phyloP scores from a whole-genome alignment of 306 rosid genomes.

The Lathyrus oleraceus region DNA sequence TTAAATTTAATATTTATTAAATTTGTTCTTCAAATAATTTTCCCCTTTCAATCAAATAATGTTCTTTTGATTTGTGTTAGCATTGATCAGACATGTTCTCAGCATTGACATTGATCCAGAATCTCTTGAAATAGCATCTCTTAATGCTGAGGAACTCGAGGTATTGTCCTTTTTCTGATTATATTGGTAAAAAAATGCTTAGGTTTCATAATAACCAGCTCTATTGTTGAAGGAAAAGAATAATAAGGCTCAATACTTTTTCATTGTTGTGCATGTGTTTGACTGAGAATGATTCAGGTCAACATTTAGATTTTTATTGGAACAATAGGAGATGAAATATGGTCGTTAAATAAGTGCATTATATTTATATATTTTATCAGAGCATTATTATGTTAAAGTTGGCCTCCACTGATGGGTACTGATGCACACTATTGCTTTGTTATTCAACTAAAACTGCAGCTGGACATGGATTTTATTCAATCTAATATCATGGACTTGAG shows the following conservation, averaged over 20 bases:
- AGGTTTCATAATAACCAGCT: slow-evolving; percentile 17
- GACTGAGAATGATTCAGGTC: slow-evolving; percentile 13
- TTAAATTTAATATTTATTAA: background rate
- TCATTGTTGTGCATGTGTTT: background rate
- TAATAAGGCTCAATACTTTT: slow-evolving; percentile 26
- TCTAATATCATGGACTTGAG: slow-evolving; percentile 61
- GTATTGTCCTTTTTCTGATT: slow-evolving; percentile 42
- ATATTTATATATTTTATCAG: background rate
- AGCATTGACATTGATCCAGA: slow-evolving; percentile 89
- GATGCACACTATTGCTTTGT: slow-evolving; percentile 36
- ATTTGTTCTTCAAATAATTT: background rate
- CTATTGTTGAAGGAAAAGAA: slow-evolving; percentile 1
- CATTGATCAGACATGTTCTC: slow-evolving; percentile 76
- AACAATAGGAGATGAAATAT: slow-evolving; percentile 14
- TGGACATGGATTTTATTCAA: slow-evolving; percentile 76
- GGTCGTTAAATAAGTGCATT: slow-evolving; percentile 7
- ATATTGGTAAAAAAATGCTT: slow-evolving; percentile 20
- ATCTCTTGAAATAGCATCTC: slow-evolving; percentile 77
- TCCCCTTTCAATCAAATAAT: background rate
- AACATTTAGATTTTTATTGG: slow-evolving; percentile 17
- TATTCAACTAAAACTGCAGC: slow-evolving; percentile 57
- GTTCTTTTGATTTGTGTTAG: slow-evolving; percentile 44
- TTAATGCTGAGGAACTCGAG: slow-evolving; percentile 89
- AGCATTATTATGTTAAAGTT: slow-evolving; percentile 29
- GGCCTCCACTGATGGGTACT: slow-evolving; percentile 32